Evolutionary conservation across 179 eudicot genomes (phyloP), one percentile per base, ranked within the genome.

Genomic region (Vitellaria paradoxa): DNA sequence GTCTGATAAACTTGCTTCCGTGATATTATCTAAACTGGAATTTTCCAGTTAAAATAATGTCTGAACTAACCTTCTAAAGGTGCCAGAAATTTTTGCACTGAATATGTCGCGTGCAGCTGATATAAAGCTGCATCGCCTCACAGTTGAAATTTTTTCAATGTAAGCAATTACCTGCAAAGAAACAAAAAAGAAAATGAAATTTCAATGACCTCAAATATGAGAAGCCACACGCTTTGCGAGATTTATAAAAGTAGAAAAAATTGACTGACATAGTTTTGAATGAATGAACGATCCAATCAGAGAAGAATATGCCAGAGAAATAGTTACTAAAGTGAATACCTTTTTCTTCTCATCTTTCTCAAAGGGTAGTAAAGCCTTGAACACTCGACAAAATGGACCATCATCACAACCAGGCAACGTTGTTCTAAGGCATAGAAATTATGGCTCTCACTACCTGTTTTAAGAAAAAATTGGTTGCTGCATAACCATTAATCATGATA

Each of bases 71-170:
- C 97, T 93, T 89, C 88, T 94, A 74, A 94, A 89, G 79, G 97
- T 93, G 73, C 97, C 98, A 61, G 98, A 94, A 78, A 94, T 81
- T 83, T 94, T 94, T 52, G 98, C 96, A 82, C 84, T 84, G 65
- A 94, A 93, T 76, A 94, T 90, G 79, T 93, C 96, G 50, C 82
- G 24, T 74, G 98, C 97, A 77, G 97, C 97, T 77, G 94, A 84
- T 71, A 93, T 85, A 82, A 84, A 94, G 87, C 90, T 87, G 82
- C 90, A 87, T 78, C 83, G 88, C 82, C 93, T 87, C 50, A 89
- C 82, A 21, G 92, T 86, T 71, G 89, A 84, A 79, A 94, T 74
- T 85, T 93, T 93, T 77, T 93, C 93, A 74, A 92, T 84, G 82
- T 93, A 97, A 70, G 88, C 93, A 73, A 93, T 85, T 49, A 92